Conservation (phyloP, 345 rosid species). For the Euphorbia peplus region DNA sequence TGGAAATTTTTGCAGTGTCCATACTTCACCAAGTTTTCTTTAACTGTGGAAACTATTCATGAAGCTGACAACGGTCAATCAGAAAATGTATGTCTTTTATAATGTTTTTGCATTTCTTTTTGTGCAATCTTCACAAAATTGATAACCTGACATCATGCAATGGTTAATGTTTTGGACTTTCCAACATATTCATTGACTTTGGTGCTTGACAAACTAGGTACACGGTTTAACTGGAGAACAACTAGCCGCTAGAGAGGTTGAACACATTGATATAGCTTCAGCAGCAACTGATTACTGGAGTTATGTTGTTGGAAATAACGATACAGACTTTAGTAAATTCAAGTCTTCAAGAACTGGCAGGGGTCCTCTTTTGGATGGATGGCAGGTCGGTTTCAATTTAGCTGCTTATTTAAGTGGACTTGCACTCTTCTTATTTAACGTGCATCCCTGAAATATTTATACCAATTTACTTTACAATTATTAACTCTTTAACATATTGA, state of each 20-base stretch:
- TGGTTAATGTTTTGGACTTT: neutral
- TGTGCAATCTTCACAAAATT: neutral
- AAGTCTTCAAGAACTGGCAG: constrained; percentile 53
- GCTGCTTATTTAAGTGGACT: neutral
- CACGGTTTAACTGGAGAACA: constrained; percentile 50
- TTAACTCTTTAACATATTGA: constrained; percentile 7
- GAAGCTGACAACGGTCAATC: constrained; percentile 52
- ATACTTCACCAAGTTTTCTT: constrained; percentile 56
- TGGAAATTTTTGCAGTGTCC: constrained; percentile 55
- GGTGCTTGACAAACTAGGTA: constrained; percentile 37
- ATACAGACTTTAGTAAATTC: constrained; percentile 47
- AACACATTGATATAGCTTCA: constrained; percentile 58
- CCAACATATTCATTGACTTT: constrained; percentile 1
- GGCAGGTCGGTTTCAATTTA: constrained; percentile 53
- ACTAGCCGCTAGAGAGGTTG: constrained; percentile 52
- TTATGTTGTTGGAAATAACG: constrained; percentile 45
- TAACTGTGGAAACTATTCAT: constrained; percentile 61
- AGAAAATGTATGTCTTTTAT: constrained; percentile 51
- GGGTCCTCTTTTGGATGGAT: constrained; percentile 59
- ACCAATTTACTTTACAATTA: neutral
- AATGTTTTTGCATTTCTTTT: neutral
- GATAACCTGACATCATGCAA: neutral
- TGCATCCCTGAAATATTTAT: neutral
- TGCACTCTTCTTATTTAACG: neutral
- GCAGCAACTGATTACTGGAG: constrained; percentile 63